Evolutionary conservation across 768 basidiomycete species (phyloP), one percentile per base, ranked within the genome.

Genomic region (Hygrophorus pudorinus): DNA sequence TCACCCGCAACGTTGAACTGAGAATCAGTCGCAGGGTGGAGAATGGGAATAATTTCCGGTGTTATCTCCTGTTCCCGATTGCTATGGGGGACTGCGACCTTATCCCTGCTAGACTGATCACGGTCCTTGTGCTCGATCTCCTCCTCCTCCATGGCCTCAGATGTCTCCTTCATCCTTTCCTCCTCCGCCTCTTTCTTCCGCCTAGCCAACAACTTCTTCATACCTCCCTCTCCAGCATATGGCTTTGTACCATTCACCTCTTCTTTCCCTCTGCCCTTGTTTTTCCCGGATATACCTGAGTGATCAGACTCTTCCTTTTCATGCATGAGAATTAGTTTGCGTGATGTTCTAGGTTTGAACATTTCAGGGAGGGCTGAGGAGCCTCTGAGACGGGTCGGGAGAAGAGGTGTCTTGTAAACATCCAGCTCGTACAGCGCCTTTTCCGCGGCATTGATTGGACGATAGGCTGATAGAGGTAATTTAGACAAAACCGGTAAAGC

Each of bases 221-320:
- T 79, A 0, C 83, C 82, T 42, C 85, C 81, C 49, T 78, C 75
- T 5, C 85, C 85, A 1, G 83, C 79, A 53, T 88, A 88, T 3
- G 85, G 85, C 53, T 87, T 87, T 14, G 75, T 75, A 31, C 71
- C 72, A 49, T 77, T 78, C 11, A 67, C 60, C 13, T 65, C 57
- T 69, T 71, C 37, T 56, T 68, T 62, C 52, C 63, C 54, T 50
- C 64, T 61, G 73, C 75, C 73, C 50, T 72, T 70, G 50, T 80
- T 78, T 24, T 44, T 47, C 18, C 33, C 32, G 20, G 35, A 29
- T 13, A 35, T 33, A 9, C 48, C 35, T 8, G 30, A 33, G 14
- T 38, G 48, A 20, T 18, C 12, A 31, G 30, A 33, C 13, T 41
- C 40, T 8, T 51, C 50, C 37, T 36, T 48, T 44, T 75, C 76